Evolutionary conservation across 2,329 filamentous ascomycete species (phyloP).

Genomic region (Xylaria sp.): DNA sequence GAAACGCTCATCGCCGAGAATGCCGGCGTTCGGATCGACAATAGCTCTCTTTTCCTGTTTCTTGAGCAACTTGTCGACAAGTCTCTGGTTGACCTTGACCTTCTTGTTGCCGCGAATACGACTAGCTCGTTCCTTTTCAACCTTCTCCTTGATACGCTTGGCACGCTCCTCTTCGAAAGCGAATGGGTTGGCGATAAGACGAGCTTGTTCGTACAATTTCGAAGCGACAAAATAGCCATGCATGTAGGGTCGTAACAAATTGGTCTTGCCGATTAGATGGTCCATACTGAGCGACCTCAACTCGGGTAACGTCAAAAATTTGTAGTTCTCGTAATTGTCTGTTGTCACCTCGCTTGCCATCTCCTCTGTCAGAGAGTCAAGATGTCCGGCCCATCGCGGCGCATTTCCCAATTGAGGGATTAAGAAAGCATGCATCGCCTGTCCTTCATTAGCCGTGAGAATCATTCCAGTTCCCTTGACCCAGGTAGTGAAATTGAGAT

Average conservation of each 20-base stretch:
- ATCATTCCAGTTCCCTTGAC: slow-evolving; percentile 93
- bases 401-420: slow-evolving; percentile 92
- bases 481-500: slow-evolving; percentile 94
- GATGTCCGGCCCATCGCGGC: slow-evolving; percentile 93
- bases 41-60: slow-evolving; percentile 65
- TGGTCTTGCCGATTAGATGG: slow-evolving; percentile 89
- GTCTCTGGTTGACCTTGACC: slow-evolving; percentile 91
- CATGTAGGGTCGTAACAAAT: slow-evolving; percentile 93
- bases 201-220: slow-evolving; percentile 92
- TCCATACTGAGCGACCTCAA: slow-evolving; percentile 83
- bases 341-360: slow-evolving; percentile 85
- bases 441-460: slow-evolving; percentile 87
- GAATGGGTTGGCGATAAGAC: slow-evolving; percentile 91
- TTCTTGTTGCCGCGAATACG: slow-evolving; percentile 95
- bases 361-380: slow-evolving; percentile 97
- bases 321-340: slow-evolving; percentile 98
- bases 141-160: slow-evolving; percentile 91
- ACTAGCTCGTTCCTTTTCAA: slow-evolving; percentile 95
- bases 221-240: slow-evolving; percentile 98
- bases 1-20: slow-evolving; percentile 88
- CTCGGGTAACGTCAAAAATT: slow-evolving; percentile 91
- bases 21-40: slow-evolving; percentile 64
- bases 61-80: slow-evolving; percentile 76
- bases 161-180: slow-evolving; percentile 90
- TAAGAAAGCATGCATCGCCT: slow-evolving; percentile 94